Conservation (phyloP, 2,329 filamentous ascomycete species). For the Beauveria sp. region DNA sequence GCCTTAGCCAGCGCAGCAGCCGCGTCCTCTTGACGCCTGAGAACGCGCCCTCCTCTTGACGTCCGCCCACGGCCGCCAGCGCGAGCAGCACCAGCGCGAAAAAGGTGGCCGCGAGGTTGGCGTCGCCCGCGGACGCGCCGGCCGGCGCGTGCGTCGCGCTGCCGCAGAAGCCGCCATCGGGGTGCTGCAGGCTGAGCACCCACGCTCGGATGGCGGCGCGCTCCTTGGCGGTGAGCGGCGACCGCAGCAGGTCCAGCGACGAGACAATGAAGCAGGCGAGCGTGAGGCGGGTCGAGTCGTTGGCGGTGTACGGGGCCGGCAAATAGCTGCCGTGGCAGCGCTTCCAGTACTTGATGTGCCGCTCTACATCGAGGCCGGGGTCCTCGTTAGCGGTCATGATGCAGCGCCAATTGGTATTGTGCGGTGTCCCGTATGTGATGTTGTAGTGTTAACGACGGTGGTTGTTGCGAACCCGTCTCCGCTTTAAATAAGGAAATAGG, state of each 20-base stretch:
- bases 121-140: conserved; percentile 31
- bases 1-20: conserved; percentile 66
- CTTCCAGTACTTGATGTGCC: conserved; percentile 87
- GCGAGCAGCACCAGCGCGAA: conserved; percentile 76
- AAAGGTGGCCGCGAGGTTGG: conserved; percentile 80
- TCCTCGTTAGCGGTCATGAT: conserved; percentile 14
- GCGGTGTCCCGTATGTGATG: neutral
- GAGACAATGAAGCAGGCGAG: conserved; percentile 85
- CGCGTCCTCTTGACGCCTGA: conserved; percentile 57
- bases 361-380: conserved; percentile 46
- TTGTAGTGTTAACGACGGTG: neutral
- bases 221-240: conserved; percentile 41
- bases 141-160: conserved; percentile 57
- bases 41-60: conserved; percentile 36
- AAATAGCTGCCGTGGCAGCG: conserved; percentile 77
- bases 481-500: too few species aligned
- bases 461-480: neutral
- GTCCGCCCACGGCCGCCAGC: conserved; percentile 29
- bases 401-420: neutral
- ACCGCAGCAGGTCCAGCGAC: conserved; percentile 71
- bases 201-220: conserved; percentile 52
- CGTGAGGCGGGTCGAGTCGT: conserved; percentile 84
- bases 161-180: conserved; percentile 79
- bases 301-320: conserved; percentile 75
- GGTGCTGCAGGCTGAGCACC: conserved; percentile 82